These are phyloP conservation scores for Taphrina communis DNA, from an alignment of 1,139 yeast species.

Conservation along the genomic window DNA sequence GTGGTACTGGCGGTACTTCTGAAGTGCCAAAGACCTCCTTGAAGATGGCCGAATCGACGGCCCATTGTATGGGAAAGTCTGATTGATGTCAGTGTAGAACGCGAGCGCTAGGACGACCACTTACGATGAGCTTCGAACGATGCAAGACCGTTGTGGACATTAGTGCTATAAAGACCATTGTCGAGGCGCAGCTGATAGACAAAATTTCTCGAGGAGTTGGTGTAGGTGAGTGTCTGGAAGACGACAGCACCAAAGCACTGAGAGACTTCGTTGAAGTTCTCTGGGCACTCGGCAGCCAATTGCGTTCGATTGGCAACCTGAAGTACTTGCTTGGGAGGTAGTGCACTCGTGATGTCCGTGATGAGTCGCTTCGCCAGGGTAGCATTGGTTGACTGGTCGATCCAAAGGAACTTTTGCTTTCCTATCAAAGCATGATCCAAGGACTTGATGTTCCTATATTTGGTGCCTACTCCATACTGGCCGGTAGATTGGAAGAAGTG, in stretches of 20 bases:
- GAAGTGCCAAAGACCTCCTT: slow-evolving; percentile 43
- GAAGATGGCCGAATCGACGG: slow-evolving; percentile 52
- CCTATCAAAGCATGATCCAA: slow-evolving; percentile 48
- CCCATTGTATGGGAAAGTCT: slow-evolving; percentile 53
- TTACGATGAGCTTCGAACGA: slow-evolving; percentile 48
- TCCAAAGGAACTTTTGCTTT: slow-evolving; percentile 49
- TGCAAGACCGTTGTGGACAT: slow-evolving; percentile 47
- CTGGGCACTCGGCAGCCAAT: slow-evolving; percentile 49
- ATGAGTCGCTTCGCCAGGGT: slow-evolving; percentile 50
- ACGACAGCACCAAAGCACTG: slow-evolving; percentile 52
- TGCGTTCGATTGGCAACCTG: slow-evolving; percentile 48
- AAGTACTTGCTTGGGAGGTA: slow-evolving; percentile 49
- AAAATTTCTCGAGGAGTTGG: slow-evolving; percentile 46
- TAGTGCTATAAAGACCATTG: slow-evolving; percentile 49
- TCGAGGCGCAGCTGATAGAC: slow-evolving; percentile 53
- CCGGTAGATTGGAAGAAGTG: slow-evolving; percentile 50
- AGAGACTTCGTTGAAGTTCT: slow-evolving; percentile 51
- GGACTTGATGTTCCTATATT: slow-evolving; percentile 47
- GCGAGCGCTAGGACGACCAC: background rate
- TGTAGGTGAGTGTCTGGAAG: slow-evolving; percentile 50
- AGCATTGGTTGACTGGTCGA: slow-evolving; percentile 47
- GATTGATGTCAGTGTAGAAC: slow-evolving; percentile 20
- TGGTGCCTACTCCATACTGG: slow-evolving; percentile 50
- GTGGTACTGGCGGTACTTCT: slow-evolving; percentile 48
- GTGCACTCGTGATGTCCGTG: slow-evolving; percentile 49